Percentiles rank a stretch among this genome's conserved stretches.
Conservation (phyloP, 1,284 basidiomycete genomes). For the Papiliotrema flavescens region DNA sequence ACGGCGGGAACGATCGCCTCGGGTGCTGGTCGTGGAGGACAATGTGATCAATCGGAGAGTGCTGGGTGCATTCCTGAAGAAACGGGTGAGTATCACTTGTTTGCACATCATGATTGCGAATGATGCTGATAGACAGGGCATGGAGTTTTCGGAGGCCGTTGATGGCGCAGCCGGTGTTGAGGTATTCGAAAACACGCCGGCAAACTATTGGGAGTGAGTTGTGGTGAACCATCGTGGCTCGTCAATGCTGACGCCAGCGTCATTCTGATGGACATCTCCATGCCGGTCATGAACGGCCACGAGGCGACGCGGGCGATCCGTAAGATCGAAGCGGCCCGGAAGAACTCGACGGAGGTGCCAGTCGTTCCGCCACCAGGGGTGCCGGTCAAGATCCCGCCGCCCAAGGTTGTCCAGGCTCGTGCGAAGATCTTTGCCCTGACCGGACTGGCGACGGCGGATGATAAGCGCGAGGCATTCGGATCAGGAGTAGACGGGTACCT, state of each 20-base stretch:
- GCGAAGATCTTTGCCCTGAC: slow-evolving; percentile 82
- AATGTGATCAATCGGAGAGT: slow-evolving; percentile 57
- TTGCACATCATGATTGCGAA: not conserved
- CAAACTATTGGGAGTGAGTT: slow-evolving; percentile 59
- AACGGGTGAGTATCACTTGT: slow-evolving; percentile 57
- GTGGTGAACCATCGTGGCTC: not conserved
- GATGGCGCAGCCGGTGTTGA: slow-evolving; percentile 81
- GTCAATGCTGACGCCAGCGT: slow-evolving; percentile 54
- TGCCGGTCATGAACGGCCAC: slow-evolving; percentile 87
- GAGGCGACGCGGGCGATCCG: slow-evolving; percentile 81
- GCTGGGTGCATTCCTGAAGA: slow-evolving; percentile 73
- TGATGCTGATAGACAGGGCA: slow-evolving; percentile 55
- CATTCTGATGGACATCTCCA: slow-evolving; percentile 82
- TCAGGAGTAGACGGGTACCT: slow-evolving; percentile 93
- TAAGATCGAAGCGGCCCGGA: slow-evolving; percentile 63
- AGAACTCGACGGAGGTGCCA: slow-evolving; percentile 22
- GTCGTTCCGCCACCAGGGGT: not conserved
- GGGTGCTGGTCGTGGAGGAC: slow-evolving; percentile 78
- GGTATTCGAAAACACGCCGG: slow-evolving; percentile 67
- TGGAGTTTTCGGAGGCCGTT: slow-evolving; percentile 70
- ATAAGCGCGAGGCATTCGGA: slow-evolving; percentile 84
- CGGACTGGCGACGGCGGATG: slow-evolving; percentile 86
- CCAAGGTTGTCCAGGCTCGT: slow-evolving; percentile 28
- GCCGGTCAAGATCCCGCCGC: slow-evolving; percentile 38
- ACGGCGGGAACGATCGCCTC: slow-evolving; percentile 53